These are phyloP conservation scores for Eucalyptus sp. DNA, from an alignment of 345 rosid species.

Conservation along the genomic window DNA sequence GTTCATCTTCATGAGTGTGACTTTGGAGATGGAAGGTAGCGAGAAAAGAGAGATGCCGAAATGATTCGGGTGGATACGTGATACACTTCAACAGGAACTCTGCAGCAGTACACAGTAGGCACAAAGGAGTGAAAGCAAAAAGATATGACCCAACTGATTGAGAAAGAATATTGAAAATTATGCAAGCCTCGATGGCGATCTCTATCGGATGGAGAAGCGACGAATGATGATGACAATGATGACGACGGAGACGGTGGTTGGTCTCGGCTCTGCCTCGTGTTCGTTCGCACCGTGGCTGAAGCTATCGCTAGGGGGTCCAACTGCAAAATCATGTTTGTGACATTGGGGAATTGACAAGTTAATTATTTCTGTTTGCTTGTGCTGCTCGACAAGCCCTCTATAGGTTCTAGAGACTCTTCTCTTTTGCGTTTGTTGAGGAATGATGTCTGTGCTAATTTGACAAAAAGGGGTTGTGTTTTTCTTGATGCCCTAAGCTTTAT, in stretches of 20 bases:
- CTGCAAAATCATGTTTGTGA: conserved; percentile 8
- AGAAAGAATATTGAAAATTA: conserved; percentile 1
- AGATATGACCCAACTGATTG: conserved; percentile 14
- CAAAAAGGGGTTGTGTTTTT: neutral
- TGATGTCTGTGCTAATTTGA: neutral
- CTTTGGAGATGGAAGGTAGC: neutral
- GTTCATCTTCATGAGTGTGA: neutral
- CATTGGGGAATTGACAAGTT: conserved; percentile 8
- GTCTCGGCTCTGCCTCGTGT: conserved; percentile 6
- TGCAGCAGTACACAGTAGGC: neutral
- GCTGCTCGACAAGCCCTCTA: conserved; percentile 7
- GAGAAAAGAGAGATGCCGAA: neutral
- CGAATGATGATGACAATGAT: neutral
- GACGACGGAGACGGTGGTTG: neutral
- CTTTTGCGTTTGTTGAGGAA: neutral
- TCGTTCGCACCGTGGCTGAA: neutral
- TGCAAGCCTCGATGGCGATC: neutral
- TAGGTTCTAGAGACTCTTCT: neutral
- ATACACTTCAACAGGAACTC: conserved; percentile 3
- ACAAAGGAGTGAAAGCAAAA: neutral
- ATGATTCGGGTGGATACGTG: conserved; percentile 6
- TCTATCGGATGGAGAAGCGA: neutral
- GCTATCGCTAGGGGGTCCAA: conserved; percentile 12
- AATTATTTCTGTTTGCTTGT: conserved; percentile 6
- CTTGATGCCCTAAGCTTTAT: neutral